phyloP scores from a whole-genome alignment of 2,329 filamentous ascomycete genomes.

The Albifimbria verrucaria region DNA sequence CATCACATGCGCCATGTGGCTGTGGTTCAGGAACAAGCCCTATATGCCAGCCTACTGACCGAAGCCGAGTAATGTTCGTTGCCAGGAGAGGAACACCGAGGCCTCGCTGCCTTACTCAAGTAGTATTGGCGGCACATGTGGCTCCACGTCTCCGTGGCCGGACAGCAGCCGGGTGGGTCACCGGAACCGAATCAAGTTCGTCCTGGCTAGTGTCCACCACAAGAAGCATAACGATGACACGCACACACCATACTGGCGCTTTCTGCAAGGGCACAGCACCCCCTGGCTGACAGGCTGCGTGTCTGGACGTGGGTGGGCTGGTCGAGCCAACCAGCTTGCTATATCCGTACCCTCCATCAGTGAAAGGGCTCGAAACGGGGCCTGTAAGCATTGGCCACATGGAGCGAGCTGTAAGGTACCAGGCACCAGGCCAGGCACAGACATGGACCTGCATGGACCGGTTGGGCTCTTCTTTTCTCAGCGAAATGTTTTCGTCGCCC shows the following conservation, averaged over 20 bases:
- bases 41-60: too few species aligned
- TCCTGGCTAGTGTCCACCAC: not conserved
- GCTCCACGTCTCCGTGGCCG: not conserved
- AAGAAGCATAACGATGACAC: not conserved
- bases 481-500: too few species aligned
- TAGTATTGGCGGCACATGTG: not conserved
- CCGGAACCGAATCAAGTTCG: not conserved
- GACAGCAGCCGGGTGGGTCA: not conserved
- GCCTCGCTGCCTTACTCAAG: not conserved
- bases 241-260: too few species aligned
- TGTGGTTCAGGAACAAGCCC: too few species aligned
- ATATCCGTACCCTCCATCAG: not conserved
- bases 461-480: too few species aligned
- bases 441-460: not conserved
- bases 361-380: not conserved
- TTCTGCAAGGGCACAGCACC: not conserved
- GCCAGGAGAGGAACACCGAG: not conserved
- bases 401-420: not conserved
- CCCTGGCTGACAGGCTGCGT: not conserved
- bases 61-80: too few species aligned
- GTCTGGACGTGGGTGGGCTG: not conserved
- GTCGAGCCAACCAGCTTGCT: not conserved
- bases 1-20: too few species aligned
- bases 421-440: too few species aligned
- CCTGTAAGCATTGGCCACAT: not conserved